Percentiles rank a stretch among this genome's conserved stretches.
These are phyloP conservation scores for Atkinsonella hypoxylon DNA, from an alignment of 2,329 filamentous ascomycete species.

Conservation along the genomic window DNA sequence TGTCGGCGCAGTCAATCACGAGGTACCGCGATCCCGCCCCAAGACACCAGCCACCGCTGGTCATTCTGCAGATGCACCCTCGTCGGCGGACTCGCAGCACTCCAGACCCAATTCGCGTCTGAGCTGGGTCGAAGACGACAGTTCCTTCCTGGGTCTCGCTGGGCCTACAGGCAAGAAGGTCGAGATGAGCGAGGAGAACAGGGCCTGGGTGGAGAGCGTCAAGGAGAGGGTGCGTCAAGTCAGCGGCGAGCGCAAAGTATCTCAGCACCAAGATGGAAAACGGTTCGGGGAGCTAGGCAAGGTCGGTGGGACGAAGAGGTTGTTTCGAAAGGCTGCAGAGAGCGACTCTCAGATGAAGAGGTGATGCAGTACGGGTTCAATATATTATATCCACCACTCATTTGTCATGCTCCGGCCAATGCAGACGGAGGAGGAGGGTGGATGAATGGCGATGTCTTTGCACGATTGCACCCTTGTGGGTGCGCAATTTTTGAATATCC, in stretches of 20 bases:
- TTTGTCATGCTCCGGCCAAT: background rate
- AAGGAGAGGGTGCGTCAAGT: conserved; percentile 66
- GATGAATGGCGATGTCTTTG: too few relatives aligned
- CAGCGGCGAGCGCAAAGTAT: conserved; percentile 41
- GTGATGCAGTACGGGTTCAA: conserved; percentile 7
- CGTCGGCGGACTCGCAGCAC: conserved; percentile 30
- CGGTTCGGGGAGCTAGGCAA: conserved; percentile 60
- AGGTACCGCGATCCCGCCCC: conserved; percentile 22
- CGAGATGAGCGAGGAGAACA: conserved; percentile 59
- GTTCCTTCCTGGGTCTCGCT: conserved; percentile 52
- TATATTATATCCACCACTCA: background rate
- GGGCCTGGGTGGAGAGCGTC: conserved; percentile 73
- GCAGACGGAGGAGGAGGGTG: too few relatives aligned
- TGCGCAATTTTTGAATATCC: background rate
- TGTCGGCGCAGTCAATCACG: conserved; percentile 23
- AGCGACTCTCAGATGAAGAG: conserved; percentile 10
- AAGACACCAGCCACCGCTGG: conserved; percentile 31
- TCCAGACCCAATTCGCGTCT: conserved; percentile 42
- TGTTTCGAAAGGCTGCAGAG: conserved; percentile 44
- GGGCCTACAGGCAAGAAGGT: conserved; percentile 55
- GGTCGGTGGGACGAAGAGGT: conserved; percentile 59
- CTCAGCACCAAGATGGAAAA: conserved; percentile 18
- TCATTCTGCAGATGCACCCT: conserved; percentile 27
- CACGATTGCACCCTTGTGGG: too few relatives aligned
- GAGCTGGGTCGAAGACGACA: conserved; percentile 48